Conservation (phyloP, 2,329 filamentous ascomycete genomes). For the Epichloe gansuensis region DNA sequence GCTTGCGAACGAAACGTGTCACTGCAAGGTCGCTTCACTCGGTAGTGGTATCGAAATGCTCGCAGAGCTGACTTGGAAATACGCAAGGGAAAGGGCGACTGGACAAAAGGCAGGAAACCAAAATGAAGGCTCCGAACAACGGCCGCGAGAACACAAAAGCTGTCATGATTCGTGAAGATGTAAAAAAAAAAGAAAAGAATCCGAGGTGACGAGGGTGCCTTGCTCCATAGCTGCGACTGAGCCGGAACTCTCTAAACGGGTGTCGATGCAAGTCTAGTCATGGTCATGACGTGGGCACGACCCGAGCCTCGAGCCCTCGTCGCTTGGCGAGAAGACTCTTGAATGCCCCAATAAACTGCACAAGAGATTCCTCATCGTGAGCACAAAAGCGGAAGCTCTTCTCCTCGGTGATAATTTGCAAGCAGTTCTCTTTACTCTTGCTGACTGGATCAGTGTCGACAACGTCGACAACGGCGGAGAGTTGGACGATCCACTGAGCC, state of each 20-base stretch:
- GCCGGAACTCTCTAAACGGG: background rate
- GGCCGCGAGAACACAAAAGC: background rate
- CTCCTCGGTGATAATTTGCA: constrained; percentile 90
- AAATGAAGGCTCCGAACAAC: background rate
- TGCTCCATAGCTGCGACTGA: background rate
- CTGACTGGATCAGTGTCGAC: constrained; percentile 86
- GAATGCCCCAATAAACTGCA: constrained; percentile 77
- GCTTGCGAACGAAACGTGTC: background rate
- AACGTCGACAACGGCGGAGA: constrained; percentile 70
- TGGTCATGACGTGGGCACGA: constrained; percentile 19
- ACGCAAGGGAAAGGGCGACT: background rate
- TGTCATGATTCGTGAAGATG: too few relatives aligned
- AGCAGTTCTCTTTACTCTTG: constrained; percentile 70
- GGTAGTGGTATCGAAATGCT: background rate
- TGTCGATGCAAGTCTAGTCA: background rate
- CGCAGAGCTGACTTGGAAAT: background rate
- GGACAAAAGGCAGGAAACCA: background rate
- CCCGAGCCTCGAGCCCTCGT: constrained; percentile 45
- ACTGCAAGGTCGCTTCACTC: background rate
- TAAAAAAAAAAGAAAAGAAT: background rate
- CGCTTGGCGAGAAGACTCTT: constrained; percentile 72
- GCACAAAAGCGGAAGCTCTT: constrained; percentile 70
- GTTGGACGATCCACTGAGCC: constrained; percentile 66
- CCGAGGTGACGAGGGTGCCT: background rate
- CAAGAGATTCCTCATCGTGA: constrained; percentile 65